Base-by-base conservation (phyloP, 2,329 filamentous ascomycete species). In the Pestalotiopsis sp. region DNA sequence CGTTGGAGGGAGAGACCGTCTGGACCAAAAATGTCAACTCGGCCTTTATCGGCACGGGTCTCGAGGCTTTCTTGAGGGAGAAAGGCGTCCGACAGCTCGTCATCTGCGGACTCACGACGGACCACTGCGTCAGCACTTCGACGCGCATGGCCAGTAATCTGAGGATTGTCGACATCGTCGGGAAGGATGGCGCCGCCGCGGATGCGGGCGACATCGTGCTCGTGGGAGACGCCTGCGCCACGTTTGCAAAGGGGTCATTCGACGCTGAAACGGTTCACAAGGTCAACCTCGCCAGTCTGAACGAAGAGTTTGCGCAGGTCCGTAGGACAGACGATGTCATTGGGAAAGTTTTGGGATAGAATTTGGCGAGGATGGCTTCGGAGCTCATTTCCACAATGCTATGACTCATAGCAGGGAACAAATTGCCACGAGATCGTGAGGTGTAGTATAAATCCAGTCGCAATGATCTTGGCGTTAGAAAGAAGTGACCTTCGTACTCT, bases 121-220 rank as follows among this genome's bases (percentile, higher is more conserved):
- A 85, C 73, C 84, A 86, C 70, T 86, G 84, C 66, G 82, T 86
- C 14, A 84, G 80, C 68, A 86, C 84, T 3, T 82, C 81, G 2
- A 79, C 80, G 27, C 80, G 84, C 7, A 84, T 85, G 82, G 83
- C 83, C 1, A 80, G 76, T 20, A 85, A 86, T 69, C 66, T 86
- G 57, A 77, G 79, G 4, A 80, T 86, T 17, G 79, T 81, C 56
- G 79, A 82, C 69, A 73, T 58, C 11, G 13, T 63, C 9, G 39
- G 75, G 59, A 73, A 76, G 9, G 72, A 76, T 2, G 73, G 73
- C 36, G 78, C 77, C 0, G 75, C 79, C 1, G 65, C 70, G 5
- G 70, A 75, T 20, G 69, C 71, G 25, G 77, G 79, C 13, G 75
- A 77, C 20, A 80, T 85, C 62, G 71, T 85, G 27, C 73, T 85